phyloP scores from a whole-genome alignment of 768 basidiomycete species.

The Symmetrospora coprosmae region DNA sequence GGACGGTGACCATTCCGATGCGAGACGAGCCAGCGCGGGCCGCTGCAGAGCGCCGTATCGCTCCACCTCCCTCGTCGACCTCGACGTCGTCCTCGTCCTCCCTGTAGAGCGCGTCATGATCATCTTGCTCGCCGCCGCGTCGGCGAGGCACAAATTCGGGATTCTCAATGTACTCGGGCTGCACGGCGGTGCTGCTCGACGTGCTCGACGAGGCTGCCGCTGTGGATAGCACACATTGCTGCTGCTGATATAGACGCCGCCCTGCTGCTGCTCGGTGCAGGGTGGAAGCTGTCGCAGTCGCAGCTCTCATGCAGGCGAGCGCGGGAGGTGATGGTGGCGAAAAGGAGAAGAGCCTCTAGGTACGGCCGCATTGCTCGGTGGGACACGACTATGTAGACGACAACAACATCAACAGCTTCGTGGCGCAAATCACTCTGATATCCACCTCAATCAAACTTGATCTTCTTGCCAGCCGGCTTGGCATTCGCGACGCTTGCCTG shows the following conservation, averaged over 20 bases:
- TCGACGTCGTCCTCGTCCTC: neutral
- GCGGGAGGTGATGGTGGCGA: too few species aligned
- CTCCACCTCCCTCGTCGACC: neutral
- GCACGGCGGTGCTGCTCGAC: neutral
- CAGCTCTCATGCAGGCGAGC: too few species aligned
- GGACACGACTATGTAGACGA: too few species aligned
- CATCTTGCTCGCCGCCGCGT: neutral
- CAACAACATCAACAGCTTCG: neutral
- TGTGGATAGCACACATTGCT: neutral
- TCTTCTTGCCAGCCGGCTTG: constrained; percentile 70
- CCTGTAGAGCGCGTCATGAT: neutral
- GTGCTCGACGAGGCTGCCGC: neutral
- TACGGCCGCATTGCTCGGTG: too few species aligned
- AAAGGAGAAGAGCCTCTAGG: too few species aligned
- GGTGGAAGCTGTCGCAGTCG: too few species aligned
- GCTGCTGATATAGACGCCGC: neutral
- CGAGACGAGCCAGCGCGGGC: constrained; percentile 1
- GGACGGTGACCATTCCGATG: constrained; percentile 21
- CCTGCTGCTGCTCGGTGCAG: too few species aligned
- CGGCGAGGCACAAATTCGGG: neutral
- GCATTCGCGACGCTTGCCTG: constrained; percentile 44
- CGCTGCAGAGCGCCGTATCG: neutral
- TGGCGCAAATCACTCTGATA: too few species aligned
- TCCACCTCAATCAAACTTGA: constrained; percentile 45
- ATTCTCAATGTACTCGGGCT: neutral